Base-by-base conservation (phyloP, 2,329 filamentous ascomycete genomes). In the Alternaria brassicae region DNA sequence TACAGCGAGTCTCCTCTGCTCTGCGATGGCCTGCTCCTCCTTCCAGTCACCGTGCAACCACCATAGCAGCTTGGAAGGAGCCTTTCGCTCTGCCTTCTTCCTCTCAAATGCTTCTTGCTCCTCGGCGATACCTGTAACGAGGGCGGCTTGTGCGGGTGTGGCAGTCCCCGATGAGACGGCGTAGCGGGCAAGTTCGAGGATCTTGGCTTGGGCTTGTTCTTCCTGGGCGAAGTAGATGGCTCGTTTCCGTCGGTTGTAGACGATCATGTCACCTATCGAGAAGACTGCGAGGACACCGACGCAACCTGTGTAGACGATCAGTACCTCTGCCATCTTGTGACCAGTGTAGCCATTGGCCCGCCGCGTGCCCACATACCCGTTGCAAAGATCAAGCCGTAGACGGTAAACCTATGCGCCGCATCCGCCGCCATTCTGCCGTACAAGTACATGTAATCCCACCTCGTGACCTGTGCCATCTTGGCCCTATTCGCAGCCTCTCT, bases 201-300 rank as follows among this genome's bases (percentile, higher is more conserved):
- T 78, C 51, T 71, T 74, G 50, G 77, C 77, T 45, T 77, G 77
- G 68, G 82, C 73, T 47, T 77, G 78, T 66, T 84, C 79, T 69
- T 88, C 79, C 61, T 83, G 78, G 42, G 79, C 83, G 62, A 88
- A 82, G 81, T 84, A 91, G 62, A 89, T 85, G 36, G 82, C 82
- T 56, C 85, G 82, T 79, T 89, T 88, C 58, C 85, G 82, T 55
- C 88, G 84, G 75, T 90, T 91, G 79, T 90, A 88, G 60, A 89
- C 77, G 58, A 90, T 82, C 81, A 91, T 85, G 70, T 89, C 88
- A 60, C 85, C 83, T 64, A 89, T 82, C 9, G 88, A 87, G 73
- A 89, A 89, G 37, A 86, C 82, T 36, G 87, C 87, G 42, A 89
- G 83, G 40, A 84, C 83, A 67, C 82, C 85, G 51, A 84, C 82